phyloP scores from a whole-genome alignment of 768 basidiomycete species.

The Rhizopogon salebrosus region DNA sequence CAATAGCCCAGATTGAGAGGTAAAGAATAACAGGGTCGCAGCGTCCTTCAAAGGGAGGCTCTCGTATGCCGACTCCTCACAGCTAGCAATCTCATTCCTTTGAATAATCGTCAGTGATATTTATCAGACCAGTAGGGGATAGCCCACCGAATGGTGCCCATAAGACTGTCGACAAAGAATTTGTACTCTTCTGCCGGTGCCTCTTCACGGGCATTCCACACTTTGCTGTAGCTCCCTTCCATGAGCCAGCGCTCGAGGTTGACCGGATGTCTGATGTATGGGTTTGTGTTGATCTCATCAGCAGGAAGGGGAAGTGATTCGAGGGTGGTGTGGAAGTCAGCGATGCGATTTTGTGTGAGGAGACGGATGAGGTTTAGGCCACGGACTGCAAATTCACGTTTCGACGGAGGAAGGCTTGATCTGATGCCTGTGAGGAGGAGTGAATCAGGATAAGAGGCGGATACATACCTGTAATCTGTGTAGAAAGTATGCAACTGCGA shows the following conservation, averaged over 20 bases:
- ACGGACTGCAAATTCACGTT: slow-evolving; percentile 82
- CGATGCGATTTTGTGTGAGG: slow-evolving; percentile 92
- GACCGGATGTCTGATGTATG: slow-evolving; percentile 78
- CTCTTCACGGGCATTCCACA: slow-evolving; percentile 91
- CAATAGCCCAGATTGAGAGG: slow-evolving; percentile 70
- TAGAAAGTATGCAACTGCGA: slow-evolving; percentile 89
- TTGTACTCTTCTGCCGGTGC: slow-evolving; percentile 94
- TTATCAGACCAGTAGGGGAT: not conserved
- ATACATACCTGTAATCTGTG: slow-evolving; percentile 68
- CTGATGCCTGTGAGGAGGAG: slow-evolving; percentile 29
- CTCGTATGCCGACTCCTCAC: slow-evolving; percentile 91
- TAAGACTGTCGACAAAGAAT: slow-evolving; percentile 87
- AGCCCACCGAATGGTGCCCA: slow-evolving; percentile 86
- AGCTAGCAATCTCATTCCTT: slow-evolving; percentile 96
- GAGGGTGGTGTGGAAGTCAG: slow-evolving; percentile 94
- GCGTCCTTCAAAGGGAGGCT: slow-evolving; percentile 89
- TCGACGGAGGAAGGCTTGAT: slow-evolving; percentile 72
- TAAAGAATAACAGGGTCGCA: slow-evolving; percentile 87
- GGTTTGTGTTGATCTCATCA: slow-evolving; percentile 61
- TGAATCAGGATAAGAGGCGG: slow-evolving; percentile 7
- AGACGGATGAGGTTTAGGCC: slow-evolving; percentile 93
- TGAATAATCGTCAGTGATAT: slow-evolving; percentile 2
- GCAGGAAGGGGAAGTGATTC: slow-evolving; percentile 79
- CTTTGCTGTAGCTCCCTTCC: slow-evolving; percentile 98
- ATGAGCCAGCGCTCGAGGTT: slow-evolving; percentile 96